phyloP scores from a whole-genome alignment of 2,329 filamentous ascomycete genomes.

The Exophiala bonariae region DNA sequence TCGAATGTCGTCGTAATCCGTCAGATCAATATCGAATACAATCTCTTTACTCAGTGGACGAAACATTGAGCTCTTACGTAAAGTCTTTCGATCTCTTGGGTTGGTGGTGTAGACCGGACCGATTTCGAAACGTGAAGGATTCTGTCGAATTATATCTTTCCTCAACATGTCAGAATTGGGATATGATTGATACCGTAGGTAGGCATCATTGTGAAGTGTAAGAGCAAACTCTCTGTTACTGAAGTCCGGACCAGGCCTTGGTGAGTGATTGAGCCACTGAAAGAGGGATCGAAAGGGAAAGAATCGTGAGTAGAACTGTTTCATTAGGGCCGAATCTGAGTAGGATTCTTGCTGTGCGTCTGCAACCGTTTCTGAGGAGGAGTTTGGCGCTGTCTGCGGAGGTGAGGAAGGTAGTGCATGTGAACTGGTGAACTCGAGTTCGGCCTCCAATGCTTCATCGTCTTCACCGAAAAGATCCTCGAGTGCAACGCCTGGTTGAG shows the following conservation, averaged over 20 bases:
- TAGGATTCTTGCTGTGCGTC: conserved; percentile 12
- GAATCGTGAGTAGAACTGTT: conserved; percentile 90
- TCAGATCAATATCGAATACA: conserved; percentile 99
- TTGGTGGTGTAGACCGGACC: conserved; percentile 96
- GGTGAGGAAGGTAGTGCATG: conserved; percentile 38
- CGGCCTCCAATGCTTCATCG: conserved; percentile 47
- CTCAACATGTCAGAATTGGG: conserved; percentile 71
- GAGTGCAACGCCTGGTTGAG: conserved; percentile 41
- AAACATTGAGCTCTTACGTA: conserved; percentile 79
- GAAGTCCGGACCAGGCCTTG: conserved; percentile 83
- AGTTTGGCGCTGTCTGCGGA: conserved; percentile 36
- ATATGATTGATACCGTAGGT: conserved; percentile 87
- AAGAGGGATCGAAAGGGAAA: conserved; percentile 95
- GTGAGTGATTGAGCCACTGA: conserved; percentile 96
- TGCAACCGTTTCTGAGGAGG: conserved; percentile 41
- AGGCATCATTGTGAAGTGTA: conserved; percentile 87
- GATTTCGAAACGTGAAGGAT: conserved; percentile 95
- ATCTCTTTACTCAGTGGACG: conserved; percentile 88
- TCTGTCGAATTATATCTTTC: conserved; percentile 84
- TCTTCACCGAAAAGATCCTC: conserved; percentile 56
- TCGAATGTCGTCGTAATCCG: conserved; percentile 94
- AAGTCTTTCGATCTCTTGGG: conserved; percentile 85
- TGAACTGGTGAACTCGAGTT: conserved; percentile 55
- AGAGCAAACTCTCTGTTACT: conserved; percentile 93
- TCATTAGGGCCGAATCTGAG: conserved; percentile 70